Evolutionary conservation across 495 filamentous ascomycete species (phyloP).

Genomic region (Podospora pseudocomata): DNA sequence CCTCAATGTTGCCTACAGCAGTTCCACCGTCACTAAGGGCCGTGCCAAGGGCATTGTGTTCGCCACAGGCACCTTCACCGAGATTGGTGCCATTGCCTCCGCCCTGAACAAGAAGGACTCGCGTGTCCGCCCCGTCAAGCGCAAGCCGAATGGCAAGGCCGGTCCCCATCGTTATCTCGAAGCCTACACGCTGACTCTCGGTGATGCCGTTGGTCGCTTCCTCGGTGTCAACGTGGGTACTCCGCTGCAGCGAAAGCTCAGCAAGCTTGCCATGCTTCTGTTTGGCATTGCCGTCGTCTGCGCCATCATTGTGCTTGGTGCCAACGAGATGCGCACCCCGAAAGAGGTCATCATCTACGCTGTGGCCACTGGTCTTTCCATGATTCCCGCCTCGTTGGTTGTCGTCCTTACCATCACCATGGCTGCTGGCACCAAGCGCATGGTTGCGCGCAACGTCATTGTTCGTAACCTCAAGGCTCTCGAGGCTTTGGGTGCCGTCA

Average conservation of each 20-base stretch:
- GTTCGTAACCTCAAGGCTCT: constrained; percentile 68
- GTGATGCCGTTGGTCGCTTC: constrained; percentile 65
- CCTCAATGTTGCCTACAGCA: constrained; percentile 65
- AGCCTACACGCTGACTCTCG: constrained; percentile 62
- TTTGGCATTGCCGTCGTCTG: constrained; percentile 70
- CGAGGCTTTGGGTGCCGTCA: constrained; percentile 79
- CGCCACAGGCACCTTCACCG: constrained; percentile 70
- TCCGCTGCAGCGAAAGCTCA: constrained; percentile 73
- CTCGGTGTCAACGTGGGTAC: constrained; percentile 72
- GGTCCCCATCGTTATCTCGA: constrained; percentile 64
- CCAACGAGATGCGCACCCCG: constrained; percentile 65
- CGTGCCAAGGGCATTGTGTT: constrained; percentile 64
- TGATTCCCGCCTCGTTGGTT: constrained; percentile 67
- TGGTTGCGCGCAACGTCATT: constrained; percentile 75
- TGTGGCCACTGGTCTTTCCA: constrained; percentile 66
- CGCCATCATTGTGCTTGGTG: constrained; percentile 76
- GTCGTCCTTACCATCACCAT: constrained; percentile 71
- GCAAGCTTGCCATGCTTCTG: constrained; percentile 69
- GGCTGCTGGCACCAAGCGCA: constrained; percentile 72
- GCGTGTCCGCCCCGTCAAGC: constrained; percentile 54
- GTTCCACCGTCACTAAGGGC: constrained; percentile 64
- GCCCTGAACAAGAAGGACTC: constrained; percentile 56
- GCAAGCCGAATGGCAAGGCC: constrained; percentile 56
- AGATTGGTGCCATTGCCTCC: constrained; percentile 77
- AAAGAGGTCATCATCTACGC: constrained; percentile 81